Evolutionary conservation across 2,329 filamentous ascomycete genomes (phyloP).

Genomic region (Colletotrichum brevisporum): DNA sequence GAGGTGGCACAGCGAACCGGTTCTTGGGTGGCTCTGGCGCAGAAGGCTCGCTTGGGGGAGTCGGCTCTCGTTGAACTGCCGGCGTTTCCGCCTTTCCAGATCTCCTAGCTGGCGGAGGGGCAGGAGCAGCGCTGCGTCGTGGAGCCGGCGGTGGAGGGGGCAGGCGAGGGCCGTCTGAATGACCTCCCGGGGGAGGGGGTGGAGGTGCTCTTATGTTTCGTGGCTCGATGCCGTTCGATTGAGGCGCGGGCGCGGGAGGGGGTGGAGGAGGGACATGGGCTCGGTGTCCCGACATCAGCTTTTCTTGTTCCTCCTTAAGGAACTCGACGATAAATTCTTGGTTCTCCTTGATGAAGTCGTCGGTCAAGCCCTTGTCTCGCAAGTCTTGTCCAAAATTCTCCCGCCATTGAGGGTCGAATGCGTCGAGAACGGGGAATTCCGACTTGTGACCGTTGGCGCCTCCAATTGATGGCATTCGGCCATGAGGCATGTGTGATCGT

Average conservation of each 20-base stretch:
- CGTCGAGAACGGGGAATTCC: conserved; percentile 74
- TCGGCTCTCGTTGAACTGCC: conserved; percentile 56
- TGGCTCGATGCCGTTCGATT: conserved; percentile 51
- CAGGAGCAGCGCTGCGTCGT: conserved; percentile 62
- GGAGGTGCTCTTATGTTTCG: conserved; percentile 53
- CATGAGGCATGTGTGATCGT: conserved; percentile 56
- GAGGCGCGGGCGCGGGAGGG: conserved; percentile 45
- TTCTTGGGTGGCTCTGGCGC: conserved; percentile 74
- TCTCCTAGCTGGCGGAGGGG: conserved; percentile 73
- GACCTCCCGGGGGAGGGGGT: conserved; percentile 48
- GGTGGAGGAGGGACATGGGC: conserved; percentile 43
- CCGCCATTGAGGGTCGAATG: conserved; percentile 75
- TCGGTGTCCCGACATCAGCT: conserved; percentile 47
- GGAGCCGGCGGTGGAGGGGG: conserved; percentile 53
- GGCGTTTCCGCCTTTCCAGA: conserved; percentile 64
- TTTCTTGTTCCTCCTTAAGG: conserved; percentile 69
- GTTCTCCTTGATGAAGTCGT: conserved; percentile 77
- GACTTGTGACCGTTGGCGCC: conserved; percentile 64
- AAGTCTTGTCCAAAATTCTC: conserved; percentile 77
- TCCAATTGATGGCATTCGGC: conserved; percentile 58
- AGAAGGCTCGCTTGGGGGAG: conserved; percentile 78
- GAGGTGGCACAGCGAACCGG: conserved; percentile 71
- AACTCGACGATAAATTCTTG: conserved; percentile 79
- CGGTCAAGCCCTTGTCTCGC: conserved; percentile 72
- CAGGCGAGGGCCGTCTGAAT: conserved; percentile 52